Evolutionary conservation across 257 asterid genomes (phyloP).

Genomic region (Gentiana straminea): DNA sequence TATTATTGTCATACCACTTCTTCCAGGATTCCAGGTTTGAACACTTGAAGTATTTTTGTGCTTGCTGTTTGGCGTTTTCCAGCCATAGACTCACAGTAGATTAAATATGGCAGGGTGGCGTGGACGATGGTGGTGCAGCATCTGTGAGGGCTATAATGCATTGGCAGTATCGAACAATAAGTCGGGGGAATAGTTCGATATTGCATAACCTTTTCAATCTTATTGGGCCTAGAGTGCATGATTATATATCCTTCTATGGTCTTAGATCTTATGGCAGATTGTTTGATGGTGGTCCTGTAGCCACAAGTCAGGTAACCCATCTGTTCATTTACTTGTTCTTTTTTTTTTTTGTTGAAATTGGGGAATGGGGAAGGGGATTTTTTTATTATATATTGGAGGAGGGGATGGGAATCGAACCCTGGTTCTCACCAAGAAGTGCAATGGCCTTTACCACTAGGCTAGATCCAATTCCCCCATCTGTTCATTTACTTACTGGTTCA

Average conservation of each 20-base stretch:
- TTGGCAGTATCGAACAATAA: constrained; percentile 92
- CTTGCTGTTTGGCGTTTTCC: too few species aligned
- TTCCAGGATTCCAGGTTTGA: constrained; percentile 91
- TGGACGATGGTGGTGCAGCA: constrained; percentile 98
- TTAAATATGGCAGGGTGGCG: constrained; percentile 60
- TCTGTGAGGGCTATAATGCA: constrained; percentile 98
- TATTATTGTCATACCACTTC: constrained; percentile 87
- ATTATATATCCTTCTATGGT: constrained; percentile 82
- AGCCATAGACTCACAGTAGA: constrained; percentile 9
- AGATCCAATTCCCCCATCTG: too few species aligned
- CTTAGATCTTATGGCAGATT: constrained; percentile 75
- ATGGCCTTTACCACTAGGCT: too few species aligned
- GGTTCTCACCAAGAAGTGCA: too few species aligned
- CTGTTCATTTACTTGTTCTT: neutral
- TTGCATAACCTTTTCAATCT: constrained; percentile 57
- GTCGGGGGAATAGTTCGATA: constrained; percentile 70
- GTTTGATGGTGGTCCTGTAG: constrained; percentile 75
- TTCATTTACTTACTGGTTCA: too few species aligned
- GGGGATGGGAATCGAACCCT: too few species aligned
- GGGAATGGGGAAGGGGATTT: too few species aligned
- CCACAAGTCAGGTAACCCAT: constrained; percentile 67
- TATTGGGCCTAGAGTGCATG: constrained; percentile 72
- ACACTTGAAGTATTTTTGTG: constrained; percentile 10
- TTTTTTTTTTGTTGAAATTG: neutral
- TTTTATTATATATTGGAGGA: too few species aligned